Evolutionary conservation across 768 basidiomycete genomes (phyloP), one percentile per base, ranked within the genome.

Genomic region (Agaricus blazei): DNA sequence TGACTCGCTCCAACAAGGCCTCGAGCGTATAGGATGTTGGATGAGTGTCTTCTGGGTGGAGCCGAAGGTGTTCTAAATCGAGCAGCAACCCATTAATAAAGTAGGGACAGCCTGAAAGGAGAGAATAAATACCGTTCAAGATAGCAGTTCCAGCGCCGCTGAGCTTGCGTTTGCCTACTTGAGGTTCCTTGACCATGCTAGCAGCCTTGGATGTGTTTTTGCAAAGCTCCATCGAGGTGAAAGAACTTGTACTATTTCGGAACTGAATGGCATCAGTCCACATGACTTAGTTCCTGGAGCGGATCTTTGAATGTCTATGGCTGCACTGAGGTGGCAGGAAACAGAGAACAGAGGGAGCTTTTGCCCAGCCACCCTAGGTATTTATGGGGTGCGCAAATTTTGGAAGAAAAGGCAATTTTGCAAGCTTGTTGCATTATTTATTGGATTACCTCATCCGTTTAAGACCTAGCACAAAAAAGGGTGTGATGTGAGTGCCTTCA

Each of bases 11-110:
- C 9, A 55, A 34, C 7, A 55, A 40, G 1, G 47, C 24, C 9
- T 48, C 41, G n/a, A 41, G 54, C 15, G 54, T 48, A 6, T 48
- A 6, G 14, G 46, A 27, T 23, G 54, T 42, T 14, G 54, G 54
- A 29, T 42, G 46, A 11, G 41, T 48, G 47, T 48, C 54, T 27
- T 48, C 47, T 12, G 54, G 54, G n/a, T 55, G 54, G n/a, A 28
- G 54, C 9, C 26, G 36, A n/a, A 26, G 46, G 36, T 55, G 48
- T 0, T 55, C 54, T 55, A 34, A 40, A 46, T 8, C 34, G 34
- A 34, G 34, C 11, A 34, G 11, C 34, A 2, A 8, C 7, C 34
- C 34, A 34, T 34, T 12, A 41, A 41, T 14, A 11, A 41, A 15
- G 3, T 11, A 41, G 6, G 4, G n/a, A 41, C 19, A 41, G 19